Conservation (phyloP, 352 stramenopile genomes). For the Hyphochytrium catenoides region DNA sequence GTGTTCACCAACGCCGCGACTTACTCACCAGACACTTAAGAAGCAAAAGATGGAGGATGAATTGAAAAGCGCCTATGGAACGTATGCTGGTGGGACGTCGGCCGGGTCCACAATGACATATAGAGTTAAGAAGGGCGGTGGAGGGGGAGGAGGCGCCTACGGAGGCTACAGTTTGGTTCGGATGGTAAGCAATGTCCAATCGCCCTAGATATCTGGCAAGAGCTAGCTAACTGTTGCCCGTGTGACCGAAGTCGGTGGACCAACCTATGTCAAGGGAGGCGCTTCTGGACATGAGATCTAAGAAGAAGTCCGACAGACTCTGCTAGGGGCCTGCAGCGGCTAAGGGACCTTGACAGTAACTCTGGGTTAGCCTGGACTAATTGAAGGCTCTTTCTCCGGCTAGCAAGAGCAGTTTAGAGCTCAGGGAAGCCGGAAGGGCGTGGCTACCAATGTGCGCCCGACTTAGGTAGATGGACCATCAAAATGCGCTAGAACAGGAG, state of each 20-base stretch:
- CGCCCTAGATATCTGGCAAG: no score
- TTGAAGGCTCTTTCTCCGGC: no score
- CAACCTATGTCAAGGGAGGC: constrained; percentile 44
- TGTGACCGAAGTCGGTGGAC: constrained; percentile 14
- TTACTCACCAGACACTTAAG: constrained; percentile 1
- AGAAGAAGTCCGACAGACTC: constrained; percentile 53
- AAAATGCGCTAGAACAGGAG: no score
- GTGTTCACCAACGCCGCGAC: not conserved
- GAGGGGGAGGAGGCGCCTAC: constrained; percentile 51
- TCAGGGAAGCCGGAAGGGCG: no score
- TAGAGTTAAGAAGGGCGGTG: constrained; percentile 49
- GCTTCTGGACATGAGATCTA: constrained; percentile 47
- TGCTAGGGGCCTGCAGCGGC: not conserved
- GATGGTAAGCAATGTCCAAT: no score
- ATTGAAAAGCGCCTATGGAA: constrained; percentile 45
- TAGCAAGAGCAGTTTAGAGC: no score
- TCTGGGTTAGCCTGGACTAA: no score
- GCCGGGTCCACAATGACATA: constrained; percentile 39
- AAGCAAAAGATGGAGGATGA: constrained; percentile 30
- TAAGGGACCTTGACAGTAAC: no score
- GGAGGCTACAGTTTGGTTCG: no score
- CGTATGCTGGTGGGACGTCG: constrained; percentile 53
- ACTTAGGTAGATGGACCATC: no score
- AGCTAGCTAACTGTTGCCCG: no score
- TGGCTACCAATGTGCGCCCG: no score